Percentiles rank a stretch among this genome's conserved stretches.
These are phyloP conservation scores for Coemansia sp. DNA, from an alignment of 192 early-diverging fungal genomes.

Conservation along the genomic window DNA sequence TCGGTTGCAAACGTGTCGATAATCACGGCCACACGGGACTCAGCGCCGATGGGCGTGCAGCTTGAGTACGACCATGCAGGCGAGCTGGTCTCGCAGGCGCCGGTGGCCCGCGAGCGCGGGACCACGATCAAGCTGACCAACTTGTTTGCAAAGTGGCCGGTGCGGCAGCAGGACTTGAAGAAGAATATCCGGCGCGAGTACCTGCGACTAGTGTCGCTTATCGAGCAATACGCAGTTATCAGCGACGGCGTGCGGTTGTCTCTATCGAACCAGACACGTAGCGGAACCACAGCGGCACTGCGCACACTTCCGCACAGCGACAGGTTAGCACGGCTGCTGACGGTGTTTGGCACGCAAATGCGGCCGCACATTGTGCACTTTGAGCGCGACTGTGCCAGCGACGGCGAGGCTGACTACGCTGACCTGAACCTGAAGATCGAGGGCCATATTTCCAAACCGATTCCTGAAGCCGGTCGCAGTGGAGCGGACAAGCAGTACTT, in stretches of 20 bases:
- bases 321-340: constrained; percentile 51
- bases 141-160: constrained; percentile 83
- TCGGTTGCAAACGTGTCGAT: constrained; percentile 57
- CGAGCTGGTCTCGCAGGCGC: constrained; percentile 39
- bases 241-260: constrained; percentile 63
- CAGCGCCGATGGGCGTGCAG: constrained; percentile 54
- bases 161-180: constrained; percentile 80
- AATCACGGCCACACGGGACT: constrained; percentile 61
- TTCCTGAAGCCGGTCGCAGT: constrained; percentile 64
- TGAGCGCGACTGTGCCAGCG: background rate
- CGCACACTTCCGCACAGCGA: constrained; percentile 13
- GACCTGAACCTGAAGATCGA: constrained; percentile 10
- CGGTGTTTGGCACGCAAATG: constrained; percentile 70
- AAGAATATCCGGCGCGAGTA: constrained; percentile 79
- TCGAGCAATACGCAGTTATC: constrained; percentile 85
- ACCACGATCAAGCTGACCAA: constrained; percentile 73
- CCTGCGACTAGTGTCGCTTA: constrained; percentile 64
- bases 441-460: constrained; percentile 62
- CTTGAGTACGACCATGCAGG: constrained; percentile 71
- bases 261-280: constrained; percentile 56
- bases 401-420: background rate
- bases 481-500: constrained; percentile 80
- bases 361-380: constrained; percentile 19
- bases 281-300: background rate
- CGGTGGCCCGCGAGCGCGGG: constrained; percentile 62